Base-by-base conservation (phyloP, 805 yeast genomes). In the Candida multigemmis region DNA sequence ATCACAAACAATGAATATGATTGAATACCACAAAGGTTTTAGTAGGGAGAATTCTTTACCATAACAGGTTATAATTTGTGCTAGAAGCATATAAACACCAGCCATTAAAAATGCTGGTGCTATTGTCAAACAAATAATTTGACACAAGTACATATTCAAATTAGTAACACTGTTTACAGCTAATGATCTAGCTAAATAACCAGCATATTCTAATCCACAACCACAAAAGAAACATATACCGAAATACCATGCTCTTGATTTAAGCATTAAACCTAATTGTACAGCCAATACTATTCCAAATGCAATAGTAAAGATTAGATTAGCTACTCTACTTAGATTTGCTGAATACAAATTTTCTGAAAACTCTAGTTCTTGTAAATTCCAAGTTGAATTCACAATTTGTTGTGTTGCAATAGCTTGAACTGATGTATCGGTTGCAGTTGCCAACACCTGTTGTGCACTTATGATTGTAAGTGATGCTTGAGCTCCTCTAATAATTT, bases 41-140 rank as follows among this genome's bases (percentile, higher is more conserved):
- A 56, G 41, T 4, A 48, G 34, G n/a, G 61, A 50, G 36, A 44
- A 58, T 14, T 48, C 41, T 21, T 56, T 36, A 10, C 64, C 62
- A 23, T 53, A 48, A 13, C 54, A 40, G 13, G 48, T 52, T 22
- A 56, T 59, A 25, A 48, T 27, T 29, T 56, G 63, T 3, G 59
- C 64, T 32, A 58, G 55, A 2, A 56, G 25, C 26, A 53, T 53
- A 33, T 58, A 58, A 8, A 58, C 39, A 0, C 63, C 65, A 3
- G 49, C 65, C 65, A 58, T 58, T 19, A 56, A 35, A 25, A 58
- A 56, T 3, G 62, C 63, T 4, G 65, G 63, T 1, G 61, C 50
- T 14, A 58, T 38, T 4, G 63, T 56, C 31, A 58, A 46, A 2
- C 45, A 25, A 14, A 55, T 42, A 28, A 43, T 48, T 34, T 57